These are phyloP conservation scores for Funneliformis mosseae DNA, from an alignment of 192 early-diverging fungal species.

Conservation along the genomic window DNA sequence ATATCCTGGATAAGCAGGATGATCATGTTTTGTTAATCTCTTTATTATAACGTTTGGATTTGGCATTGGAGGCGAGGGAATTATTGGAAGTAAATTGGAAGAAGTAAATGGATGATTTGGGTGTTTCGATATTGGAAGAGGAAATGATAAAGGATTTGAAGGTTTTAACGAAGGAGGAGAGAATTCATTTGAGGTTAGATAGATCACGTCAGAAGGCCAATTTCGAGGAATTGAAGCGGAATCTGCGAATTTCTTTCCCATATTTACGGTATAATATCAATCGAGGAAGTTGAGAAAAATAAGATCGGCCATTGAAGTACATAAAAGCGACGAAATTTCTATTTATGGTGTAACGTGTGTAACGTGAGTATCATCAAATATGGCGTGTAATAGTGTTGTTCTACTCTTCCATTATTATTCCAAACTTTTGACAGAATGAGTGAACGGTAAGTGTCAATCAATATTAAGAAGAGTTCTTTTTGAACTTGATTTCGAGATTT, in stretches of 20 bases:
- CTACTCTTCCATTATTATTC: background rate
- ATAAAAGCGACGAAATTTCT: too few species aligned
- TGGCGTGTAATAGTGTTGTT: too few species aligned
- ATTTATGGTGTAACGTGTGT: too few species aligned
- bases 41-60: conserved; percentile 15
- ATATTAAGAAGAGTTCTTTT: background rate
- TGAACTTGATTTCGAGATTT: background rate
- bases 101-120: conserved; percentile 28
- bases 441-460: background rate
- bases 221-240: background rate
- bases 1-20: conserved; percentile 18
- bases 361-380: too few species aligned
- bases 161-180: background rate
- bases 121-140: background rate
- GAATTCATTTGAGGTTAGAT: background rate
- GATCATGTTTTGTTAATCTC: background rate
- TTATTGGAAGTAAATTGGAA: conserved; percentile 5
- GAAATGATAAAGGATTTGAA: background rate
- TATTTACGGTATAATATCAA: background rate
- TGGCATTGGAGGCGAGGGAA: background rate
- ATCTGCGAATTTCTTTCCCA: background rate
- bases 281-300: too few species aligned
- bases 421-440: background rate
- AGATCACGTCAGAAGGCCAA: background rate
- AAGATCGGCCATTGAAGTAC: too few species aligned